Base-by-base conservation (phyloP, 2,329 filamentous ascomycete genomes). In the Aureobasidium sp. region DNA sequence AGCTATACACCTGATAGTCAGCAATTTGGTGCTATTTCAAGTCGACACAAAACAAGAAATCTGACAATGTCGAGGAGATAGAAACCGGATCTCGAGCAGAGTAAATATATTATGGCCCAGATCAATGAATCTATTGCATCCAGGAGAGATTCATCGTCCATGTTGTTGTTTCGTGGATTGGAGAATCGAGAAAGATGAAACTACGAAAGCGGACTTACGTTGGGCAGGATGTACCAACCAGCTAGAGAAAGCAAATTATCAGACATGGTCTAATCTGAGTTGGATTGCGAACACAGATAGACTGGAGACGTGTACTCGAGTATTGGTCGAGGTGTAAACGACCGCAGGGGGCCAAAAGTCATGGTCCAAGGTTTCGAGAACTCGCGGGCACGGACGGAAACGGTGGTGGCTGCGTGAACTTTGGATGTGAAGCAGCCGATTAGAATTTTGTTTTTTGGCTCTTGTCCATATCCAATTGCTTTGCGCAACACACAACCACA, bases 211-310 rank as follows among this genome's bases (percentile, higher is more conserved):
- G 17, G 17, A 62, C 79, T 69, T 75, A 85, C 82, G 66, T 79
- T 79, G 62, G 84, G 84, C 27, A 87, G 76, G 68, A 86, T 79
- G 46, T 81, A 79, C 84, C 84, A 87, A 57, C 81, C 83, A 50
- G 78, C 74, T 51, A 81, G 76, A 27, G 83, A 83, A 38, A 85
- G 69, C 38, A 84, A 67, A 35, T 75, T 73, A 61, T 74, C 74
- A 68, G 77, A 72, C 64, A 70, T 69, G 61, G 9, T n/a, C 29
- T 23, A 15, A 19, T 46, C 40, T 43, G 38, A 57, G 27, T 5
- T 46, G 53, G 13, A 25, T 46, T 57, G 27, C 27, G 53, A 33
- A 9, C 35, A 6, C 29, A n/a, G 1, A 11, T 31, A 31, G 27
- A 29, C 23, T 31, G 51, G 25, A 31, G 17, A 43, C 23, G 25